These are phyloP conservation scores for Dendryphion nanum DNA, from an alignment of 2,329 filamentous ascomycete genomes.

Conservation along the genomic window DNA sequence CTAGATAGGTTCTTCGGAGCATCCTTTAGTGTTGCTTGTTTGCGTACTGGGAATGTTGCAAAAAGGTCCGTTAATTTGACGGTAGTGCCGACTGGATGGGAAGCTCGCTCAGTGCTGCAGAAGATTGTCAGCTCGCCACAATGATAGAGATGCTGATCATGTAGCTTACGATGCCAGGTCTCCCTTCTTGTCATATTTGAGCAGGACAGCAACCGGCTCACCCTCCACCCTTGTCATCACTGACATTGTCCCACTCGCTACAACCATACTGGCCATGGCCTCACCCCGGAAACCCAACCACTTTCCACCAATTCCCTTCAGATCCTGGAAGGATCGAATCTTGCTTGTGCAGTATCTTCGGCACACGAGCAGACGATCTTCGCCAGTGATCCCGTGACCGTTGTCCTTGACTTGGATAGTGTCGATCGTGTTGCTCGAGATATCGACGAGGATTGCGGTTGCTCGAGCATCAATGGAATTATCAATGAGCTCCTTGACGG, in stretches of 20 bases:
- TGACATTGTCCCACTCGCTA: conserved; percentile 55
- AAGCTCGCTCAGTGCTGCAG: conserved; percentile 34
- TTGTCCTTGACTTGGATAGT: conserved; percentile 65
- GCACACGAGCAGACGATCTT: conserved; percentile 64
- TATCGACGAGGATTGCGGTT: conserved; percentile 62
- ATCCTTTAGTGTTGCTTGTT: conserved; percentile 58
- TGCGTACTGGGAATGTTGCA: conserved; percentile 61
- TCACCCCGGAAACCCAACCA: conserved; percentile 76
- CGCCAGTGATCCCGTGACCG: conserved; percentile 65
- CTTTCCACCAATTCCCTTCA: conserved; percentile 55
- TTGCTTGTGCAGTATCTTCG: conserved; percentile 73
- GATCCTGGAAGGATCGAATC: conserved; percentile 61
- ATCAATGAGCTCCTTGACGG: conserved; percentile 76
- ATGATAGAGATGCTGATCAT: neutral
- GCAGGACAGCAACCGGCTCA: conserved; percentile 57
- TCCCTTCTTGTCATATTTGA: conserved; percentile 54
- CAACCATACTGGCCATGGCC: conserved; percentile 65
- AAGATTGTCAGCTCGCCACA: neutral
- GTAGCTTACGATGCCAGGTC: conserved; percentile 43
- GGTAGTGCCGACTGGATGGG: conserved; percentile 67
- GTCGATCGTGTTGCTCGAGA: conserved; percentile 66
- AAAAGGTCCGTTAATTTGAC: conserved; percentile 62
- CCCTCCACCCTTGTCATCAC: conserved; percentile 64
- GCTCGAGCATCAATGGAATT: conserved; percentile 73
- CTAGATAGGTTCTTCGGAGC: conserved; percentile 55